Evolutionary conservation across 306 rosid genomes (phyloP).

Genomic region (Fragaria vesca): DNA sequence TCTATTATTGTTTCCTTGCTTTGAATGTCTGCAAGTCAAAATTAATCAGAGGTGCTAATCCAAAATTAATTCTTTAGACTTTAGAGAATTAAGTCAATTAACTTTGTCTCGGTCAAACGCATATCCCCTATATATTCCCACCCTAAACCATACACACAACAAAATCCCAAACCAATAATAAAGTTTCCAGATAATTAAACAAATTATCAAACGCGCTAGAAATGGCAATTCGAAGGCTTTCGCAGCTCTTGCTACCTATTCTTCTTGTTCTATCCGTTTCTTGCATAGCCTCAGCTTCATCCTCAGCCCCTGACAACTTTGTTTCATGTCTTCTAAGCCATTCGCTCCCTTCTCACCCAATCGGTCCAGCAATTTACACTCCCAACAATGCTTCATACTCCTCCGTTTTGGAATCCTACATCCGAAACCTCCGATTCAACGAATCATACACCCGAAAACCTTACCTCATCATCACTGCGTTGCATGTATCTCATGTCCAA

Average conservation of each 20-base stretch:
- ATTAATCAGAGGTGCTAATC: background rate
- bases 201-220: background rate
- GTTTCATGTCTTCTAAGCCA: conserved; percentile 46
- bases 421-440: conserved; percentile 66
- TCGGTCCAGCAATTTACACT: conserved; percentile 47
- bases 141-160: background rate
- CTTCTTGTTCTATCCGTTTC: conserved; percentile 13
- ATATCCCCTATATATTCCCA: background rate
- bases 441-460: conserved; percentile 51
- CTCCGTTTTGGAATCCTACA: conserved; percentile 43
- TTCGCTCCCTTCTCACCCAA: conserved; percentile 47
- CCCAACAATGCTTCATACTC: conserved; percentile 45
- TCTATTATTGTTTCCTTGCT: background rate
- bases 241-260: background rate
- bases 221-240: conserved; percentile 3
- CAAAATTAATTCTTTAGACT: background rate
- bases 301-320: conserved; percentile 27
- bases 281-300: conserved; percentile 18
- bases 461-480: conserved; percentile 50
- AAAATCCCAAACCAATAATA: conserved; percentile 8
- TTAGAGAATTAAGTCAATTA: background rate
- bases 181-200: background rate
- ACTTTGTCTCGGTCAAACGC: background rate
- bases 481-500: conserved; percentile 59
- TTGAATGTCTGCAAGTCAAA: conserved; percentile 1